Evolutionary conservation across 1,284 basidiomycete species (phyloP).

Genomic region (Coniferiporia sulphurascens): DNA sequence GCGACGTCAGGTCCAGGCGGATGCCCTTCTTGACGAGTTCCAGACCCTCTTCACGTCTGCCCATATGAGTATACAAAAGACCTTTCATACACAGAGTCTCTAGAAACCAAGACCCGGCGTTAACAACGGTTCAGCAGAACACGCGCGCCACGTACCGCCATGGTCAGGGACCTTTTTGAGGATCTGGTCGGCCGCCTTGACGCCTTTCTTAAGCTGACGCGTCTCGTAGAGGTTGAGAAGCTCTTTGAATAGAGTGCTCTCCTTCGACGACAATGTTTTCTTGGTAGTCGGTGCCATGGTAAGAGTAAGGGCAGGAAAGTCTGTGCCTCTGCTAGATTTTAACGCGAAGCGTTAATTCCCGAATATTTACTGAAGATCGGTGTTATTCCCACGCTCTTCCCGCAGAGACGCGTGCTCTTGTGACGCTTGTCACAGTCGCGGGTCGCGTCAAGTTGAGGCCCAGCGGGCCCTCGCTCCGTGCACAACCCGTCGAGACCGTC

Average conservation of each 20-base stretch:
- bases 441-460: background rate
- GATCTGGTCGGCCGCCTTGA: conserved; percentile 91
- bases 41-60: conserved; percentile 78
- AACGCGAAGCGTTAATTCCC: too few species aligned
- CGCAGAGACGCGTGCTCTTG: background rate
- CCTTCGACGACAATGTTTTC: conserved; percentile 67
- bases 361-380: too few species aligned
- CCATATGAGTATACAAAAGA: conserved; percentile 80
- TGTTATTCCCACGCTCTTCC: background rate
- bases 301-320: background rate
- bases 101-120: conserved; percentile 31
- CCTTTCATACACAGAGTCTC: conserved; percentile 96
- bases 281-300: conserved; percentile 13
- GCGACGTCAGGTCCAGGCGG: conserved; percentile 83
- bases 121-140: conserved; percentile 19
- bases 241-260: conserved; percentile 84
- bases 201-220: conserved; percentile 84
- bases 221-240: conserved; percentile 89
- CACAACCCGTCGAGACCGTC: background rate
- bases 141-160: conserved; percentile 59
- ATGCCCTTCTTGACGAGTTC: conserved; percentile 87
- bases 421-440: background rate
- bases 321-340: background rate
- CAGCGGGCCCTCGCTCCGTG: background rate
- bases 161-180: conserved; percentile 95